Percentiles rank a stretch among this genome's conserved stretches.
Evolutionary conservation across 2,329 filamentous ascomycete genomes (phyloP).

Genomic region (Pyrenophora seminiperda): DNA sequence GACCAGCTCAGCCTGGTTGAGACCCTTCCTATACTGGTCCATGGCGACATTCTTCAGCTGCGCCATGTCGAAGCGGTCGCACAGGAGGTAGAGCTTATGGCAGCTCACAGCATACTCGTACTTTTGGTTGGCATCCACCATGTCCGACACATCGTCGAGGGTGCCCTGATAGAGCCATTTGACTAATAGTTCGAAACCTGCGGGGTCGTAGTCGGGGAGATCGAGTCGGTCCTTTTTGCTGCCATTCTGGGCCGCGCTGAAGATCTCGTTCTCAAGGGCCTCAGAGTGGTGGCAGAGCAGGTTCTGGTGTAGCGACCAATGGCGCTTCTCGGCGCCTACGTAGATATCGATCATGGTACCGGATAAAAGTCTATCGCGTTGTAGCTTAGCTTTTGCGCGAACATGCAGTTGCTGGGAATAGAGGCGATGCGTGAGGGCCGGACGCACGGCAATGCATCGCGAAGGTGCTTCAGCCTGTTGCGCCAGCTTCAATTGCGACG

Average conservation of each 20-base stretch:
- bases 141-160: conserved; percentile 56
- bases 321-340: conserved; percentile 54
- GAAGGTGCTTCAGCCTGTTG: conserved; percentile 15
- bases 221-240: conserved; percentile 51
- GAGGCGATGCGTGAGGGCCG: conserved; percentile 43
- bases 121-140: conserved; percentile 54
- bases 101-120: conserved; percentile 61
- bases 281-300: conserved; percentile 60
- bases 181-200: conserved; percentile 60
- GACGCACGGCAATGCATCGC: conserved; percentile 37
- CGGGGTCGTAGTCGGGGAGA: conserved; percentile 56
- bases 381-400: conserved; percentile 52
- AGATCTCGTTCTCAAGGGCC: conserved; percentile 49
- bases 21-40: conserved; percentile 59
- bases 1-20: conserved; percentile 57
- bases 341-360: conserved; percentile 59
- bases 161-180: conserved; percentile 63
- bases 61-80: conserved; percentile 57
- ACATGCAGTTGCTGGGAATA: conserved; percentile 47
- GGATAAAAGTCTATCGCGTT: conserved; percentile 58
- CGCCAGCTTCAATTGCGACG: conserved; percentile 17
- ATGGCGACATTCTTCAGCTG: conserved; percentile 60
- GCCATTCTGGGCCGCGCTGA: conserved; percentile 42
- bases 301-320: conserved; percentile 60
- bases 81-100: conserved; percentile 59